Evolutionary conservation across 2,329 filamentous ascomycete species (phyloP).

Genomic region (Knufia petricola): DNA sequence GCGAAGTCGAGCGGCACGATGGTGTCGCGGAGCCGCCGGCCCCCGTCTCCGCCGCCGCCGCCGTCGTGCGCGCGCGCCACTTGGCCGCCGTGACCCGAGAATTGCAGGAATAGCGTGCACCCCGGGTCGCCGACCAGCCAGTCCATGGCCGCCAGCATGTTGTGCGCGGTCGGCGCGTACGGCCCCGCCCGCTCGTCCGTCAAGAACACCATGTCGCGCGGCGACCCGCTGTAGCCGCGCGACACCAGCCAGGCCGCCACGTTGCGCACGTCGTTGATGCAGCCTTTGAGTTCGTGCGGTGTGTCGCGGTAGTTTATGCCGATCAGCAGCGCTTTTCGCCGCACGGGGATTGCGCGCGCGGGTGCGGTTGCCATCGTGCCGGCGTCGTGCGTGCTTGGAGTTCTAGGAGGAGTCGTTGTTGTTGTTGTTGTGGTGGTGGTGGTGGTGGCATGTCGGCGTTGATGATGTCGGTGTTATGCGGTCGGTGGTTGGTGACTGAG

Average conservation of each 20-base stretch:
- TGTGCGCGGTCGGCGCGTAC: constrained; percentile 34
- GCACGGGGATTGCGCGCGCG: constrained; percentile 12
- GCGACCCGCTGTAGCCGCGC: constrained; percentile 34
- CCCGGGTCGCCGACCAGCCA: constrained; percentile 47
- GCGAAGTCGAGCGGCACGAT: constrained; percentile 48
- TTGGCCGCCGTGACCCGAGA: constrained; percentile 51
- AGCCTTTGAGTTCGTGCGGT: constrained; percentile 38
- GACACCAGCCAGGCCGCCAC: constrained; percentile 38
- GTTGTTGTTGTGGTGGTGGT: too few species aligned
- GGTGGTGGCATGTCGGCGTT: too few species aligned
- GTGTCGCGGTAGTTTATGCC: constrained; percentile 44
- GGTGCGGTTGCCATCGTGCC: not conserved
- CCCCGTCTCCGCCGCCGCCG: constrained; percentile 16
- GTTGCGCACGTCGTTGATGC: constrained; percentile 42
- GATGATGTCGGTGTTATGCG: too few species aligned
- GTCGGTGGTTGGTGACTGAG: too few species aligned
- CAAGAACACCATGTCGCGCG: constrained; percentile 37
- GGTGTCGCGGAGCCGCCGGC: constrained; percentile 43
- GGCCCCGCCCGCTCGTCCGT: constrained; percentile 30
- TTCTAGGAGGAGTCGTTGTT: too few species aligned
- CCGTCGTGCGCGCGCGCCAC: constrained; percentile 30
- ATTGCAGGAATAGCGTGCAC: constrained; percentile 46
- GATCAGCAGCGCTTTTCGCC: constrained; percentile 41
- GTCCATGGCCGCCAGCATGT: constrained; percentile 45
- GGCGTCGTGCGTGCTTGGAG: too few species aligned